Conservation (phyloP, 805 yeast species). For the Hanseniaspora meyeri region DNA sequence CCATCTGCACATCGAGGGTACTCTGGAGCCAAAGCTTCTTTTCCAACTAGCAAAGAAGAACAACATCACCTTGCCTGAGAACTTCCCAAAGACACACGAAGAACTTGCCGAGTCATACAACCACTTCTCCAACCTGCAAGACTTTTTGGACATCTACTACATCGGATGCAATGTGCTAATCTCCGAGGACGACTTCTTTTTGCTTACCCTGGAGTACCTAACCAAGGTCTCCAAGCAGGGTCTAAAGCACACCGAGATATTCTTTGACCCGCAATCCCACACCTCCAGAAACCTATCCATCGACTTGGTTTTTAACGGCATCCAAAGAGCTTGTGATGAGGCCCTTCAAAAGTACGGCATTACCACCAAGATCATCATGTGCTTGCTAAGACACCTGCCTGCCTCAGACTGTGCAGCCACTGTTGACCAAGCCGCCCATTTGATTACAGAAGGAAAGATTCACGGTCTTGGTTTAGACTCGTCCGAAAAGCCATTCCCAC, state of each 20-base stretch:
- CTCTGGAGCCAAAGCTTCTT: slow-evolving; percentile 61
- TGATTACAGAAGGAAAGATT: slow-evolving; percentile 45
- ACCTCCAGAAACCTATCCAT: slow-evolving; percentile 51
- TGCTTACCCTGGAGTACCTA: slow-evolving; percentile 66
- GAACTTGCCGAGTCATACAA: slow-evolving; percentile 48
- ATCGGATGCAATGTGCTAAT: slow-evolving; percentile 69
- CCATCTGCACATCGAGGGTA: slow-evolving; percentile 75
- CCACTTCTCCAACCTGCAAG: slow-evolving; percentile 57
- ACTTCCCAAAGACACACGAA: slow-evolving; percentile 48
- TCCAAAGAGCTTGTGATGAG: slow-evolving; percentile 48
- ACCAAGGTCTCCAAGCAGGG: slow-evolving; percentile 46
- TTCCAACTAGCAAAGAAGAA: slow-evolving; percentile 60
- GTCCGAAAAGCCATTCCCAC: slow-evolving; percentile 67
- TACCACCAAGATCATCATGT: slow-evolving; percentile 65
- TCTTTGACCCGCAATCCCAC: slow-evolving; percentile 80
- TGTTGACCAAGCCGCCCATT: slow-evolving; percentile 39
- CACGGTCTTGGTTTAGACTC: slow-evolving; percentile 77
- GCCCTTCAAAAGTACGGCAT: slow-evolving; percentile 51
- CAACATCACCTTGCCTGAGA: slow-evolving; percentile 44
- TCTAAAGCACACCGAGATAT: slow-evolving; percentile 58
- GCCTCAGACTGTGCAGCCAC: slow-evolving; percentile 46
- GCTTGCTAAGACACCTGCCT: slow-evolving; percentile 66
- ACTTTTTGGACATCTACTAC: slow-evolving; percentile 66
- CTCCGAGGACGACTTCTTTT: slow-evolving; percentile 59
- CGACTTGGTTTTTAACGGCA: slow-evolving; percentile 52